These are phyloP conservation scores for Penicillium coprophilum DNA, from an alignment of 495 filamentous ascomycete genomes.

Conservation along the genomic window DNA sequence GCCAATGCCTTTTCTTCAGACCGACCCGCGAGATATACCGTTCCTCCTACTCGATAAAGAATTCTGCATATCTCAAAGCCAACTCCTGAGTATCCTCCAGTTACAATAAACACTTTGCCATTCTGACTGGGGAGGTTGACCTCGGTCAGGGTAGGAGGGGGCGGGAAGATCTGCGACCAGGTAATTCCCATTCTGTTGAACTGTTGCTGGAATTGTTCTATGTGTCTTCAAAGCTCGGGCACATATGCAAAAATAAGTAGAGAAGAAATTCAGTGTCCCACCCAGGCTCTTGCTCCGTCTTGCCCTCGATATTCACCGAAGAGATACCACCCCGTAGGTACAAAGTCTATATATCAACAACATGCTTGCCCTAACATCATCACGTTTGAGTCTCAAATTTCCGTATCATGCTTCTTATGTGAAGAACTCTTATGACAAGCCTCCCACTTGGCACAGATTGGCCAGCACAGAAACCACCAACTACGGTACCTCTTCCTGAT, in stretches of 20 bases:
- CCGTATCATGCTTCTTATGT: not conserved
- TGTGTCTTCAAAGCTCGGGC: not conserved
- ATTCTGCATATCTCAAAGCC: conserved; percentile 42
- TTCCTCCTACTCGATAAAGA: conserved; percentile 40
- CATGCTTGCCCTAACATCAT: not conserved
- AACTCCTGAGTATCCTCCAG: conserved; percentile 43
- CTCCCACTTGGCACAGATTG: not conserved
- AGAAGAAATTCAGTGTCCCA: not conserved
- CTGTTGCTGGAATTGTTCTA: not conserved
- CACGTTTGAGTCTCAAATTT: not conserved
- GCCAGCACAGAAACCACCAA: not conserved
- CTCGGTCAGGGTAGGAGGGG: conserved; percentile 31
- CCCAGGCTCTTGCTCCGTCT: not conserved
- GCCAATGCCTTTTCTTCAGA: conserved; percentile 34
- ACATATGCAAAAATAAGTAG: not conserved
- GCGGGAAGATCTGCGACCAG: conserved; percentile 35
- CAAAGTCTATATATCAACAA: not conserved
- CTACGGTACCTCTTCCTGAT: not conserved
- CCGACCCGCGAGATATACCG: conserved; percentile 48
- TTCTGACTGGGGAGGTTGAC: conserved; percentile 29
- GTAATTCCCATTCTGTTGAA: not conserved
- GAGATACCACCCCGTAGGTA: not conserved
- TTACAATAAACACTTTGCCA: conserved; percentile 45
- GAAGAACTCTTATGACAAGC: not conserved
- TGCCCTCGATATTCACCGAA: not conserved